A percentile compares a stretch with the other conserved stretches of the same genome.
phyloP scores from a whole-genome alignment of 2,329 filamentous ascomycete species.

The Cladosporium sp. region DNA sequence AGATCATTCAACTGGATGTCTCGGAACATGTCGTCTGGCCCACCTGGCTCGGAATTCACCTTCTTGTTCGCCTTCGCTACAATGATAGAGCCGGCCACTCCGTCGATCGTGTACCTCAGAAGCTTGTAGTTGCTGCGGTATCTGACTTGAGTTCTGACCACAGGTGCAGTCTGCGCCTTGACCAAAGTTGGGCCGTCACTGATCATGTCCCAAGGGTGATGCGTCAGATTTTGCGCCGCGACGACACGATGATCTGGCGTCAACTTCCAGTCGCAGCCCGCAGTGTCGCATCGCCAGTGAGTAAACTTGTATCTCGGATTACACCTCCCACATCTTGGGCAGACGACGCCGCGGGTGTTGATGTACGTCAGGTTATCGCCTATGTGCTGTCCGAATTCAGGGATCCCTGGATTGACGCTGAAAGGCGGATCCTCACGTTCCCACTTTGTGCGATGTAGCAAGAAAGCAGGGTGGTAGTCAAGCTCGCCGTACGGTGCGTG shows the following conservation, averaged over 20 bases:
- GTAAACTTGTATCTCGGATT: conserved; percentile 58
- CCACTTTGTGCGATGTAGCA: conserved; percentile 51
- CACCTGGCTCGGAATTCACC: conserved; percentile 49
- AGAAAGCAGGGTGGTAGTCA: conserved; percentile 54
- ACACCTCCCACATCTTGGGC: conserved; percentile 60
- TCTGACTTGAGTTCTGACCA: conserved; percentile 31
- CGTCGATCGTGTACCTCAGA: conserved; percentile 45
- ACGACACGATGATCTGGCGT: conserved; percentile 25
- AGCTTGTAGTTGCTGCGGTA: conserved; percentile 41
- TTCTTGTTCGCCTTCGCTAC: conserved; percentile 55
- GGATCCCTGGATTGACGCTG: conserved; percentile 38
- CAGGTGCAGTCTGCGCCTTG: conserved; percentile 25
- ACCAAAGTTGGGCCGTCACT: conserved; percentile 28
- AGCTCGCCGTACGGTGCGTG: conserved; percentile 32
- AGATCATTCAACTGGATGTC: conserved; percentile 40
- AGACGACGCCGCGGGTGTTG: conserved; percentile 63
- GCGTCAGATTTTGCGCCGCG: conserved; percentile 16
- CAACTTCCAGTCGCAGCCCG: conserved; percentile 44
- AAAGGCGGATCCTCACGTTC: conserved; percentile 35
- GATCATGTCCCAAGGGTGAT: conserved; percentile 25
- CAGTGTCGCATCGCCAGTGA: conserved; percentile 57
- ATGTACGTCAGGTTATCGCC: conserved; percentile 48
- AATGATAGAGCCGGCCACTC: conserved; percentile 42
- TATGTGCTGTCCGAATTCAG: conserved; percentile 34
- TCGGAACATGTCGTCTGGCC: conserved; percentile 59